A percentile compares a stretch with the other conserved stretches of the same genome.
Evolutionary conservation across 2,329 filamentous ascomycete species (phyloP).

Genomic region (Metarhizium robertsii): DNA sequence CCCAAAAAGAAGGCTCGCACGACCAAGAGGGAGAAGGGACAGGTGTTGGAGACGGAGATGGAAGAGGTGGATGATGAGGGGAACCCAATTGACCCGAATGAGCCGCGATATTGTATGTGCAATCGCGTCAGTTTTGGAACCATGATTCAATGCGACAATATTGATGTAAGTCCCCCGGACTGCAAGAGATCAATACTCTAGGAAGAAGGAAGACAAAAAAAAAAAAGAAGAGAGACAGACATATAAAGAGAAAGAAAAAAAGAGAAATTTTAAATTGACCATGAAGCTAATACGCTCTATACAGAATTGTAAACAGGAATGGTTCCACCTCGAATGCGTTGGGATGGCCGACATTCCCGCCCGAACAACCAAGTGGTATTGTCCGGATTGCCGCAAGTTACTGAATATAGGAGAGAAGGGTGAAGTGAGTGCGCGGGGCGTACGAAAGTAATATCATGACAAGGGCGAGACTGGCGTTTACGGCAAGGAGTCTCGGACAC

Average conservation of each 20-base stretch:
- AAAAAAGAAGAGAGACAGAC: conserved; percentile 10
- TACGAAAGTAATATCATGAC: conserved; percentile 29
- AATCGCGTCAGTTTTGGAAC: conserved; percentile 71
- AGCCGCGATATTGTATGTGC: conserved; percentile 69
- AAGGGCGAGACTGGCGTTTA: conserved; percentile 7
- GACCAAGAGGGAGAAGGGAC: conserved; percentile 38
- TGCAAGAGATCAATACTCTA: conserved; percentile 2
- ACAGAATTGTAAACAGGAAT: conserved; percentile 66
- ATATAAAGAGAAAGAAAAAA: not conserved
- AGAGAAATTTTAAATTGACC: not conserved
- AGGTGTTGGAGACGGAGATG: conserved; percentile 31
- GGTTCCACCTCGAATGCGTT: conserved; percentile 78
- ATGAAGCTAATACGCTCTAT: not conserved
- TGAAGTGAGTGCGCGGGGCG: conserved; percentile 49
- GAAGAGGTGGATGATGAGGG: conserved; percentile 60
- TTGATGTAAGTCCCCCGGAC: conserved; percentile 47
- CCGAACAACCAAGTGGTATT: conserved; percentile 75
- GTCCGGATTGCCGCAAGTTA: conserved; percentile 60
- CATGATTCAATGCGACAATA: conserved; percentile 78
- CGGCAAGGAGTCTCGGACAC: not conserved
- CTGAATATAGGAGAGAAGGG: conserved; percentile 55
- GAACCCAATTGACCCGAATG: conserved; percentile 63
- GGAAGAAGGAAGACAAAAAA: not conserved
- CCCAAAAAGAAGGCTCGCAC: conserved; percentile 53
- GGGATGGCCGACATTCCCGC: conserved; percentile 58